Evolutionary conservation across 179 eudicot genomes (phyloP).

Genomic region (Beta lomatogona): DNA sequence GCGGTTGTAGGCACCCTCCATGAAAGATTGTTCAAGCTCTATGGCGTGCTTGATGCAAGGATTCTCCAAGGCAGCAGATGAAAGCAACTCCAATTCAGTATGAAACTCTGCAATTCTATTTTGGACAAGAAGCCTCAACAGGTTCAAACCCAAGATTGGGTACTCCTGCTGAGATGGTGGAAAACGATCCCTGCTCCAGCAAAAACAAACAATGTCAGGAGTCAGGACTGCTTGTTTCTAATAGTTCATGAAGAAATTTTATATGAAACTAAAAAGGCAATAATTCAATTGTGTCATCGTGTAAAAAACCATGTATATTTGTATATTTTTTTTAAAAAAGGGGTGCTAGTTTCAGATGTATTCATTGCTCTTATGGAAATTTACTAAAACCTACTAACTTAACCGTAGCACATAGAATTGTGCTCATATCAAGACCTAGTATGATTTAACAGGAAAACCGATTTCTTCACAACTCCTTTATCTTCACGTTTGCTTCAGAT

Average conservation of each 20-base stretch:
- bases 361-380: not conserved
- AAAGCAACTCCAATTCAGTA: conserved; percentile 90
- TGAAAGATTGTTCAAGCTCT: conserved; percentile 92
- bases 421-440: not conserved
- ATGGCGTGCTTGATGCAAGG: conserved; percentile 93
- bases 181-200: conserved; percentile 65
- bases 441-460: not conserved
- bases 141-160: conserved; percentile 89
- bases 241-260: not conserved
- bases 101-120: conserved; percentile 97
- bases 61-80: conserved; percentile 78
- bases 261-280: not conserved
- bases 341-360: not conserved
- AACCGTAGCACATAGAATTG: not conserved
- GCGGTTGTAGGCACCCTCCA: conserved; percentile 99
- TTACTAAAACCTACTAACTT: not conserved
- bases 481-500: not conserved
- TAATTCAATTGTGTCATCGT: not conserved
- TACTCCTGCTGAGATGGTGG: conserved; percentile 84
- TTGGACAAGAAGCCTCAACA: conserved; percentile 95
- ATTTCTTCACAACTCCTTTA: not conserved
- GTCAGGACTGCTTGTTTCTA: conserved; percentile 1
- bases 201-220: conserved; percentile 7
- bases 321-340: too few relatives aligned
- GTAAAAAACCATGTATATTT: too few relatives aligned